Evolutionary conservation across 495 filamentous ascomycete species (phyloP).

Genomic region (Xanthoparmelia taractica): DNA sequence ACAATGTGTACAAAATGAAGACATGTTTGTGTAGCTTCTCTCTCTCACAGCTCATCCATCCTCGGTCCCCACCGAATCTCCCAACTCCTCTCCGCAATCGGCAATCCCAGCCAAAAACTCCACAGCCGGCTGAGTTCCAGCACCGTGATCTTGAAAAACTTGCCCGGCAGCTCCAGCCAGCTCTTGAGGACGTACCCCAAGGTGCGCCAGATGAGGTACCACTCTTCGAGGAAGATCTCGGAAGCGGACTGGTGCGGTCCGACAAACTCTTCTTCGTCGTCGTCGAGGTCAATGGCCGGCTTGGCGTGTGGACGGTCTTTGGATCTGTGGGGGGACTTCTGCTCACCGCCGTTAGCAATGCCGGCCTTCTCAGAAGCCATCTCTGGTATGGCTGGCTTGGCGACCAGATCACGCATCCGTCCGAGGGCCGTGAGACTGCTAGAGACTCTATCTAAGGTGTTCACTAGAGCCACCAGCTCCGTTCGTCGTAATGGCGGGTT

Average conservation of each 20-base stretch:
- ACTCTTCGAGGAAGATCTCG: constrained; percentile 59
- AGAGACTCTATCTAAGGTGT: constrained; percentile 81
- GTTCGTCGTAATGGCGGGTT: constrained; percentile 76
- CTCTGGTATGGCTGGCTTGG: background rate
- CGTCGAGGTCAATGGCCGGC: constrained; percentile 34
- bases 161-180: constrained; percentile 62
- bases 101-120: constrained; percentile 72
- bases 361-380: constrained; percentile 31
- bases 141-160: constrained; percentile 56
- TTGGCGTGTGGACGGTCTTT: constrained; percentile 23
- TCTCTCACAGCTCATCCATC: constrained; percentile 52
- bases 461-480: constrained; percentile 87
- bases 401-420: constrained; percentile 64
- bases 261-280: constrained; percentile 35
- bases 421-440: constrained; percentile 67
- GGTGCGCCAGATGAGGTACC: constrained; percentile 51
- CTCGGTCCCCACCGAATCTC: constrained; percentile 43
- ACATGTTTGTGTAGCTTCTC: no score
- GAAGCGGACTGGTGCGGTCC: constrained; percentile 36
- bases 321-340: constrained; percentile 19
- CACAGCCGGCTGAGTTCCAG: constrained; percentile 57
- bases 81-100: constrained; percentile 63
- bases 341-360: constrained; percentile 30
- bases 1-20: background rate
- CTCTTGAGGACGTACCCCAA: constrained; percentile 56